Evolutionary conservation across 371 early-diverging fungal species (phyloP).

Genomic region (Mucor velutinosus): DNA sequence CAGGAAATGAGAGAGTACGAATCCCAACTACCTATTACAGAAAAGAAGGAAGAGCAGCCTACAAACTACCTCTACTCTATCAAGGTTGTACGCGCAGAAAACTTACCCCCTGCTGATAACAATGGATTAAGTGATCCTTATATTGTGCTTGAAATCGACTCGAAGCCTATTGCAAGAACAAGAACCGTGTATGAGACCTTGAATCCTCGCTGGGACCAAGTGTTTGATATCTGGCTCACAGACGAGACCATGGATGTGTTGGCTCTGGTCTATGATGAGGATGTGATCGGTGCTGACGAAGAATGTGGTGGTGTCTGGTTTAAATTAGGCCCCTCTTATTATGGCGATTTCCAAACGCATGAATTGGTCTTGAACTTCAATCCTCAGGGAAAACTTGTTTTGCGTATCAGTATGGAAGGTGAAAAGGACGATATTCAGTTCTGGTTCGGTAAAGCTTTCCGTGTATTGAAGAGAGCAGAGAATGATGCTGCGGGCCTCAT

Average conservation of each 20-base stretch:
- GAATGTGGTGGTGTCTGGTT: slow-evolving; percentile 74
- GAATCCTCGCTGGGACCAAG: slow-evolving; percentile 93
- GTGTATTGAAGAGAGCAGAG: slow-evolving; percentile 73
- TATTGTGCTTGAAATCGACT: slow-evolving; percentile 68
- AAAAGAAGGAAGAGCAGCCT: slow-evolving; percentile 19
- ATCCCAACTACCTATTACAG: slow-evolving; percentile 12
- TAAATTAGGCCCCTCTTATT: slow-evolving; percentile 62
- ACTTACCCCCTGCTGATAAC: slow-evolving; percentile 54
- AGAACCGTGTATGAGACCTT: slow-evolving; percentile 71
- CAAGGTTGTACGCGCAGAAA: slow-evolving; percentile 62
- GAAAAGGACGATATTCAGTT: slow-evolving; percentile 93
- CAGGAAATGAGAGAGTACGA: slow-evolving; percentile 49
- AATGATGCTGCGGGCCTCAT: slow-evolving; percentile 72
- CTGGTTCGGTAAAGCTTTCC: slow-evolving; percentile 86
- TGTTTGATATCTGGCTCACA: slow-evolving; percentile 74
- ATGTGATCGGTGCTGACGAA: slow-evolving; percentile 80
- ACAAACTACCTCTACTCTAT: slow-evolving; percentile 56
- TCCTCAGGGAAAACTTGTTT: slow-evolving; percentile 79
- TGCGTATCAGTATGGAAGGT: slow-evolving; percentile 88
- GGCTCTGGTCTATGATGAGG: slow-evolving; percentile 76
- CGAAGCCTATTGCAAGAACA: slow-evolving; percentile 58
- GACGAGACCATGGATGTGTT: slow-evolving; percentile 61
- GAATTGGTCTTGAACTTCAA: slow-evolving; percentile 84
- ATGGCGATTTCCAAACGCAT: slow-evolving; percentile 74
- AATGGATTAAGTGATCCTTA: slow-evolving; percentile 74